Base-by-base conservation (phyloP, 495 filamentous ascomycete species). In the Hypoxylon cercidicola region DNA sequence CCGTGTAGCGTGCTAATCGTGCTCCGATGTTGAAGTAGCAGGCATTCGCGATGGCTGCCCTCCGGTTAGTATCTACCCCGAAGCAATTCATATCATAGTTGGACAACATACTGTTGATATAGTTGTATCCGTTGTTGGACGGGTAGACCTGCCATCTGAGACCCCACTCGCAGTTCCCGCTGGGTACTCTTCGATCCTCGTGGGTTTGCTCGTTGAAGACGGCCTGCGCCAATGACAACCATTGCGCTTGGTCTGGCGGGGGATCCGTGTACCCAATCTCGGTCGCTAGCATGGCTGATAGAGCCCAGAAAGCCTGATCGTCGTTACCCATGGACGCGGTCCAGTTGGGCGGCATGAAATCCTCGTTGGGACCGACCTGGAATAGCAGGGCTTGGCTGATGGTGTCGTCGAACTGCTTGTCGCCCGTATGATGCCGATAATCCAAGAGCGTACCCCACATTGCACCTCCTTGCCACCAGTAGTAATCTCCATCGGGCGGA, bases 121-220 rank as follows among this genome's bases (percentile, higher is more conserved):
- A 86, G 41, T 85, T 81, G 70, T 90, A 93, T 11, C 91, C 91
- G 8, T 80, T 84, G 75, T 93, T 90, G 67, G 87, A 90, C 10
- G 84, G 77, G 72, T 83, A 90, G 52, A 92, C 90, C 80, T 94
- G 91, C 91, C 91, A 93, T 60, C 86, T 78, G 48, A 93, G 78
- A 8, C 91, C 91, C 62, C 91, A 91, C 40, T 82, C 78, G 70
- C 91, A 95, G 13, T 78, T 81, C 10, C 70, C 70, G 0, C 70
- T 73, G 57, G 87, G 81, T 81, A 86, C 90, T 19, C 88, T 82
- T 84, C 57, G 79, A 84, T 72, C 82, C 64, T 64, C 79, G 13
- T 61, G 46, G 8, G 79, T 81, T 67, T 92, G 89, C 9, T 84
- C 83, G 68, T 92, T 90, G 76, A 89, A 92, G 11, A 91, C 88